Conservation (phyloP, 805 yeast species). For the Saccharomycopsis oosterbeekiorum region DNA sequence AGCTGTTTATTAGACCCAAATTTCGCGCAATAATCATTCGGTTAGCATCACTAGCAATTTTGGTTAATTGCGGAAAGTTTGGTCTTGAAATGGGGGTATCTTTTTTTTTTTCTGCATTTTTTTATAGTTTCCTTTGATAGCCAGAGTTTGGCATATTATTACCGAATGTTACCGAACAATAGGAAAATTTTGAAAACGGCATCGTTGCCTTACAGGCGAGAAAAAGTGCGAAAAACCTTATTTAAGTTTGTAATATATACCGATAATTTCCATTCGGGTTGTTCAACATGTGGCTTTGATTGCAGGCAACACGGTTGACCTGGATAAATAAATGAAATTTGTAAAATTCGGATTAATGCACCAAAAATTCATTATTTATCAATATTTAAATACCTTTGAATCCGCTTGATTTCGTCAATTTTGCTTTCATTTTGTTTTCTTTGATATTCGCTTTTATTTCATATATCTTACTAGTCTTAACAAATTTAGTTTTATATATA, state of each 20-base stretch:
- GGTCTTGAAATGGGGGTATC: not conserved
- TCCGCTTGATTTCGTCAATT: not conserved
- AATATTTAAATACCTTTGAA: not conserved
- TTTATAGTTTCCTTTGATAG: not conserved
- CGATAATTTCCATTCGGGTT: conserved; percentile 1
- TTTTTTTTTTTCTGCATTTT: not conserved
- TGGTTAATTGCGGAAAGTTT: too few species aligned
- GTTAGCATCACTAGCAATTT: too few species aligned
- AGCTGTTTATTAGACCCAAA: too few species aligned
- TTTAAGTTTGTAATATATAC: not conserved
- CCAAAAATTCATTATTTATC: not conserved
- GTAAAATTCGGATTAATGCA: not conserved
- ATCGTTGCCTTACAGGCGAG: not conserved
- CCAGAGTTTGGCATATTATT: conserved; percentile 1
- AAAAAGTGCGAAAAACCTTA: not conserved
- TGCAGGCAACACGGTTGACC: not conserved
- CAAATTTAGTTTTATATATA: too few species aligned
- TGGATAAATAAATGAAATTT: not conserved
- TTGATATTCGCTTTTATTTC: not conserved
- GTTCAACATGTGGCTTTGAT: not conserved
- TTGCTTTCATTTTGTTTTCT: not conserved
- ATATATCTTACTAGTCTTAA: too few species aligned
- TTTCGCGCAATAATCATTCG: too few species aligned
- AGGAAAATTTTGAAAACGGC: not conserved
- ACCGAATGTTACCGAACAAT: not conserved